Base-by-base conservation (phyloP, 495 filamentous ascomycete genomes). In the Neurospora sp. region DNA sequence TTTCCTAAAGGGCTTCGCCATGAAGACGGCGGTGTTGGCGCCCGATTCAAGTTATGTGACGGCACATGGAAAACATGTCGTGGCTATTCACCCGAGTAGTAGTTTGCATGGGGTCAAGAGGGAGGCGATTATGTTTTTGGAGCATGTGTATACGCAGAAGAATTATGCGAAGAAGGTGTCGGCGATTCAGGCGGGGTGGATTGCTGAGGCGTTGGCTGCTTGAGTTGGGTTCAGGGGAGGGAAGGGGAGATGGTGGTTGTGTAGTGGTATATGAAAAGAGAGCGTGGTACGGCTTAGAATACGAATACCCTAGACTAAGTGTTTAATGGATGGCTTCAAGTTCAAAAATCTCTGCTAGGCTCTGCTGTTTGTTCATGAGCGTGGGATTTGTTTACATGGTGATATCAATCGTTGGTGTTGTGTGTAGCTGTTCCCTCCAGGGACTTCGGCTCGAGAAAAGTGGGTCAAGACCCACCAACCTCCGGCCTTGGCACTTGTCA, bases 111-210 rank as follows among this genome's bases (percentile, higher is more conserved):
- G 95, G 9, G 89, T 90, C 82, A 97, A 95, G 81, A 87, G 91
- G 72, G 95, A 98, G 84, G 95, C 93, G 0, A 96, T 99, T 76
- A 90, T 98, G 89, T 99, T 95, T 77, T 88, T 94, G 75, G 94
- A 99, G 80, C 94, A 96, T 81, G 94, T 99, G 3, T 98, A 92
- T 79, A 99, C 96, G 9, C 92, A 91, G 70, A 93, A 91, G 79
- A 94, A 91, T 76, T 99, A 96, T 83, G 96, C 92, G 16, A 91
- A 94, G 79, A 91, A 91, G 44, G 95, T 31, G 69, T 96, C 92
- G 81, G 89, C 88, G 3, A 89, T 98, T 41, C 91, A 97, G 84
- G 90, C 94, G 77, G 87, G 91, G 74, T 98, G 96, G 96, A 87
- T 98, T 38, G 87, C 87, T 7, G 92, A 94, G 74, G 88, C 87